Evolutionary conservation across 2,329 filamentous ascomycete species (phyloP).

Genomic region (Trichoderma polysporum): DNA sequence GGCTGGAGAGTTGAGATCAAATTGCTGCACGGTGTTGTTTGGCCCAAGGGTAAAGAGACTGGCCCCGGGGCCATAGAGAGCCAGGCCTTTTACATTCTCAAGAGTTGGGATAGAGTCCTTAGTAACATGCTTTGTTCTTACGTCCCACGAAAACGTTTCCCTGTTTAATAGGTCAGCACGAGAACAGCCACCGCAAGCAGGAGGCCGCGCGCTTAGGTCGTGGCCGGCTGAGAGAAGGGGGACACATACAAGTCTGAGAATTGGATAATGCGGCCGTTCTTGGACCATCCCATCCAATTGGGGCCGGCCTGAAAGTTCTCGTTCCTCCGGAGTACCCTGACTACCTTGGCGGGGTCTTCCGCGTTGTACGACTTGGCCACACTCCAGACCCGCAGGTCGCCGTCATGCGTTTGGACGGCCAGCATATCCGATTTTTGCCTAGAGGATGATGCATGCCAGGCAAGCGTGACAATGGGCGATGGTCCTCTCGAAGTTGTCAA

Average conservation of each 20-base stretch:
- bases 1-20: constrained; percentile 81
- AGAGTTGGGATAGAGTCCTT: constrained; percentile 85
- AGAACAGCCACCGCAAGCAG: constrained; percentile 25
- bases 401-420: constrained; percentile 86
- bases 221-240: constrained; percentile 21
- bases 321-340: constrained; percentile 78
- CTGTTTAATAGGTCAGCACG: constrained; percentile 47
- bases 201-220: constrained; percentile 50
- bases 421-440: constrained; percentile 98
- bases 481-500: constrained; percentile 80
- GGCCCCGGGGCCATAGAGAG: constrained; percentile 87
- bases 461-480: constrained; percentile 80
- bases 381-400: constrained; percentile 94
- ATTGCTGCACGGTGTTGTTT: constrained; percentile 90
- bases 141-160: constrained; percentile 94
- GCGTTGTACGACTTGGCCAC: constrained; percentile 75
- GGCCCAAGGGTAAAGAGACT: constrained; percentile 86
- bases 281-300: constrained; percentile 98
- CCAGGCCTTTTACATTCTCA: constrained; percentile 76
- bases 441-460: constrained; percentile 95
- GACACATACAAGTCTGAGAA: constrained; percentile 81
- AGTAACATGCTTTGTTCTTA: constrained; percentile 94
- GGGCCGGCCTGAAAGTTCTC: constrained; percentile 72
- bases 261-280: constrained; percentile 94
- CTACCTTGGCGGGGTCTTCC: constrained; percentile 79